Conservation (phyloP, 2,329 filamentous ascomycete species). For the Myriosclerotinia duriaeana region DNA sequence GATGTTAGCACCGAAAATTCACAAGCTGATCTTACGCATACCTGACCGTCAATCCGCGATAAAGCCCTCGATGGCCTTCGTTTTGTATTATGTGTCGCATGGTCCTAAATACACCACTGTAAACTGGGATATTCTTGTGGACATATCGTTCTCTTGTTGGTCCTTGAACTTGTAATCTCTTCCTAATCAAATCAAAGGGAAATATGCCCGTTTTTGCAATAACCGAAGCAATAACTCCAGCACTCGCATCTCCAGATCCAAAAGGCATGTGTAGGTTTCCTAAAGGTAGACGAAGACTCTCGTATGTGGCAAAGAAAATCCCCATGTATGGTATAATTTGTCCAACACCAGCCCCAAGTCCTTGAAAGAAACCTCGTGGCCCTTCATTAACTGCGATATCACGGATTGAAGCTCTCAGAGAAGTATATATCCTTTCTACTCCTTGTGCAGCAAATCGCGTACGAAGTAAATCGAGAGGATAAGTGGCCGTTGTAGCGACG, state of each 20-base stretch:
- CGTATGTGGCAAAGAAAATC: conserved; percentile 89
- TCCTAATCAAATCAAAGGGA: conserved; percentile 87
- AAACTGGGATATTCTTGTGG: conserved; percentile 84
- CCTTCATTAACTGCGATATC: conserved; percentile 80
- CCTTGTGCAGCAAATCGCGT: conserved; percentile 98
- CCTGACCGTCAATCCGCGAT: conserved; percentile 80
- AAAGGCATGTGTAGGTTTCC: conserved; percentile 58
- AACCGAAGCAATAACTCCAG: conserved; percentile 77
- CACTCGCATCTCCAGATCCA: conserved; percentile 78
- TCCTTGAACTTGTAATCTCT: conserved; percentile 92
- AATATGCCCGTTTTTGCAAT: conserved; percentile 88
- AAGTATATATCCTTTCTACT: conserved; percentile 72
- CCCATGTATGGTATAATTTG: conserved; percentile 98
- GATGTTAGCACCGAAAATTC: not conserved
- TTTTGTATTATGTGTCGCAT: conserved; percentile 64
- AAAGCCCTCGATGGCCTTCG: conserved; percentile 79
- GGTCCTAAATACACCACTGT: conserved; percentile 64
- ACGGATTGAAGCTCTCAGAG: conserved; percentile 64
- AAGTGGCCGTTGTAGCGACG: conserved; percentile 77
- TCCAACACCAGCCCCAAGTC: conserved; percentile 73
- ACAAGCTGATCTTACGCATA: conserved; percentile 22
- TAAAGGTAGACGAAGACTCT: conserved; percentile 65
- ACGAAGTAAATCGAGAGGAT: conserved; percentile 88
- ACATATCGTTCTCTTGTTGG: conserved; percentile 78
- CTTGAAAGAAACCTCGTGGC: conserved; percentile 78